Evolutionary conservation across 129 eudicot species (phyloP), one percentile per base, ranked within the genome.

Genomic region (Tagetes patula): DNA sequence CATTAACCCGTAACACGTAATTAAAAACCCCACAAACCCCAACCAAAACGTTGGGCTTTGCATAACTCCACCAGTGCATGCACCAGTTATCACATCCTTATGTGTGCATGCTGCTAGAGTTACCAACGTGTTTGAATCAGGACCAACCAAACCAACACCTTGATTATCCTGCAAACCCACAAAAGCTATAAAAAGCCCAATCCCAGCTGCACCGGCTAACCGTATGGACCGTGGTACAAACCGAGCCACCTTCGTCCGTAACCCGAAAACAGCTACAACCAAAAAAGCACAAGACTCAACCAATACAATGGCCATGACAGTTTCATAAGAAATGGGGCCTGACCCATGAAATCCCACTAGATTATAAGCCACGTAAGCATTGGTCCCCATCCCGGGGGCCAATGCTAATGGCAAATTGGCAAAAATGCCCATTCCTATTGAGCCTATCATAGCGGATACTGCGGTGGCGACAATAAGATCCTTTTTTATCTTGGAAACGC

Each of bases 351-450:
- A 92, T 53, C 97, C 97, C 70, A 92, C 94, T 4, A 92, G 52
- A 43, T 87, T 89, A 66, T 88, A 92, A 45, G 97, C 96, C 75
- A 92, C 48, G 71, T 92, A 92, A 14, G 94, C 96, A 47, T 92
- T 92, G 12, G 94, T 85, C 38, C 97, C 97, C 97, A 92, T 92
- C 0, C 96, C 97, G 0, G 97, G 97, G 48, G 97, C 97, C 77
- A 89, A 54, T 11, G 83, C 97, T 36, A 92, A 56, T 5, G 96
- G 96, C 53, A 92, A 82, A 48, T 92, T 89, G 13, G 94, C 96
- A 1, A 92, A 82, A 3, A 85, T 33, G 40, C 97, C 97, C 97
- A 92, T 92, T 33, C 91, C 94, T 40, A 89, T 65, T 8, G 94
- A 92, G 1, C 96, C 97, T 37, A 92, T 80, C 90, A 87, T 89